Evolutionary conservation across 2,329 filamentous ascomycete genomes (phyloP).

Genomic region (Talaromyces sp.): DNA sequence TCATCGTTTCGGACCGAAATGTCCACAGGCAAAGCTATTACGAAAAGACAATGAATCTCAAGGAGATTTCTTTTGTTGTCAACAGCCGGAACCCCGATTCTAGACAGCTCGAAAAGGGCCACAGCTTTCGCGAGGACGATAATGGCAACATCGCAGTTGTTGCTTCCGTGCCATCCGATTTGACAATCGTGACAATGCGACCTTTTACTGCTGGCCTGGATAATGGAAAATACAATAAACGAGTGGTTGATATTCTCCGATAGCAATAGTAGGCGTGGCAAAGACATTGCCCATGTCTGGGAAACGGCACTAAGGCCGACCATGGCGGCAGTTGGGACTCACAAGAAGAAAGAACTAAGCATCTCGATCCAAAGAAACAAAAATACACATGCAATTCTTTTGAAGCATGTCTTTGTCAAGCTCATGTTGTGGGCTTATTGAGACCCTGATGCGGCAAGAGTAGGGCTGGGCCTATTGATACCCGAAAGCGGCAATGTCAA

Average conservation of each 20-base stretch:
- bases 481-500: constrained; percentile 7
- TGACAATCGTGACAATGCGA: background rate
- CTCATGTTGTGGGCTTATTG: background rate
- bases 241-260: background rate
- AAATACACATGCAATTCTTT: background rate
- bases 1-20: background rate
- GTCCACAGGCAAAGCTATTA: background rate
- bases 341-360: background rate
- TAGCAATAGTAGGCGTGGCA: background rate
- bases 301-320: background rate
- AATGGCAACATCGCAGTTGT: background rate
- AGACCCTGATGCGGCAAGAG: background rate
- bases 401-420: background rate
- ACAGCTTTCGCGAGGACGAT: background rate
- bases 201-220: background rate
- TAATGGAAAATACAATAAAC: background rate
- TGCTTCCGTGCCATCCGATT: background rate
- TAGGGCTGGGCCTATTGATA: constrained; percentile 8
- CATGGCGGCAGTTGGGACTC: background rate
- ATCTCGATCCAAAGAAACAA: background rate
- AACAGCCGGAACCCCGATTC: background rate
- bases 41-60: background rate
- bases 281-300: background rate
- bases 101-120: background rate
- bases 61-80: background rate